Evolutionary conservation across 208 protist species (phyloP).

Genomic region (Trypanosoma theileri): DNA sequence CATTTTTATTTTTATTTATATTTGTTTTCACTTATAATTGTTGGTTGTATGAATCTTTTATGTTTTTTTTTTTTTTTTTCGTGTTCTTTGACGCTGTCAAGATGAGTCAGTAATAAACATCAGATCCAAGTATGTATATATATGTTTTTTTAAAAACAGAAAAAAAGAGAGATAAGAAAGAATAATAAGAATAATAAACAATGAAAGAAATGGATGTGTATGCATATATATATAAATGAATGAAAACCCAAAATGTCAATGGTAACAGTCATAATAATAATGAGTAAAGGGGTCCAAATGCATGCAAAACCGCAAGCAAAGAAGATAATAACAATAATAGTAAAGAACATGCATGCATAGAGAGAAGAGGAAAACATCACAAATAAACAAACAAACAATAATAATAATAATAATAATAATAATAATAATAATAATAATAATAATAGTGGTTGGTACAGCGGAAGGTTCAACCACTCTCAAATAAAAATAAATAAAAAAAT

Average conservation of each 20-base stretch:
- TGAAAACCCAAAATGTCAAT: no score
- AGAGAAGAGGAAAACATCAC: slow-evolving; percentile 11
- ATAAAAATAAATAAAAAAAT: no score
- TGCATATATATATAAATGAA: background rate
- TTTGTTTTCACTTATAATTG: background rate
- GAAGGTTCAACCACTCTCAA: no score
- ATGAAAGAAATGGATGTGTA: no score
- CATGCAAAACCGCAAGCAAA: slow-evolving; percentile 1
- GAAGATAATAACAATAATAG: slow-evolving; percentile 10
- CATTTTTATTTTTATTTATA: background rate
- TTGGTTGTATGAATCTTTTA: background rate
- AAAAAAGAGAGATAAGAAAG: no score
- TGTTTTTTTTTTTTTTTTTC: background rate
- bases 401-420: no score
- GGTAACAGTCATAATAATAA: no score
- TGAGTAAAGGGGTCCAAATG: background rate
- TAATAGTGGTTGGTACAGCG: no score
- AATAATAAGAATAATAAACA: no score
- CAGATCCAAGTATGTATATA: background rate
- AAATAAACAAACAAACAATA: slow-evolving; percentile 9
- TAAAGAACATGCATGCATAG: slow-evolving; percentile 17
- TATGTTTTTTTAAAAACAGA: no score
- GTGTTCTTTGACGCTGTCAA: background rate
- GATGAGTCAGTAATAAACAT: background rate
- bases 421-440: no score